Conservation (phyloP, 139 green algal genomes). For the Coelastrella sp. region DNA sequence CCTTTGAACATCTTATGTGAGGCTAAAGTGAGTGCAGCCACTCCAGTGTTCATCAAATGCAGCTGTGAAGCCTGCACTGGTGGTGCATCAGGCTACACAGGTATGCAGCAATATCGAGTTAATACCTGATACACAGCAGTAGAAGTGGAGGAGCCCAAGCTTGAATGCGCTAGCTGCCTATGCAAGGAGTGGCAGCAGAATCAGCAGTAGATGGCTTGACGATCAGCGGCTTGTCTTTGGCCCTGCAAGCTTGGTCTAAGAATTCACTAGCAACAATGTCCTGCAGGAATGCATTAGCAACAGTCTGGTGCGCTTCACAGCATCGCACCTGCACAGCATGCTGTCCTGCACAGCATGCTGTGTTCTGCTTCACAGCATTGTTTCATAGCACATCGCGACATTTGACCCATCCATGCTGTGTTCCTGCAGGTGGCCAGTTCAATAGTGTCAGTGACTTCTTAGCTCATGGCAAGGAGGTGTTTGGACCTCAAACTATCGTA, state of each 20-base stretch:
- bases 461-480: conserved; percentile 1
- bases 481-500: conserved; percentile 5
- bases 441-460: conserved; percentile 23
- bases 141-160: too few relatives aligned
- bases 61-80: conserved; percentile 26
- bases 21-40: conserved; percentile 34
- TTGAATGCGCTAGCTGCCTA: too few relatives aligned
- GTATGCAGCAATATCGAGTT: not conserved
- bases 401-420: not conserved
- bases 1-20: conserved; percentile 38
- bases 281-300: too few relatives aligned
- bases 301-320: too few relatives aligned
- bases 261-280: too few relatives aligned
- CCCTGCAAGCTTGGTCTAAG: too few relatives aligned
- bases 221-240: too few relatives aligned
- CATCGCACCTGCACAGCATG: too few relatives aligned
- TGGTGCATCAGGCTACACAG: conserved; percentile 12
- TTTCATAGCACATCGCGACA: not conserved
- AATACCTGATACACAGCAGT: not conserved
- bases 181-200: too few relatives aligned
- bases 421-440: not conserved
- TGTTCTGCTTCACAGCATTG: too few relatives aligned
- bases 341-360: too few relatives aligned
- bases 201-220: too few relatives aligned
- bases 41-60: conserved; percentile 29